These are phyloP conservation scores for Physcomitrium patens DNA, from an alignment of 225 moss, liverwort and hornwort species.

Conservation along the genomic window DNA sequence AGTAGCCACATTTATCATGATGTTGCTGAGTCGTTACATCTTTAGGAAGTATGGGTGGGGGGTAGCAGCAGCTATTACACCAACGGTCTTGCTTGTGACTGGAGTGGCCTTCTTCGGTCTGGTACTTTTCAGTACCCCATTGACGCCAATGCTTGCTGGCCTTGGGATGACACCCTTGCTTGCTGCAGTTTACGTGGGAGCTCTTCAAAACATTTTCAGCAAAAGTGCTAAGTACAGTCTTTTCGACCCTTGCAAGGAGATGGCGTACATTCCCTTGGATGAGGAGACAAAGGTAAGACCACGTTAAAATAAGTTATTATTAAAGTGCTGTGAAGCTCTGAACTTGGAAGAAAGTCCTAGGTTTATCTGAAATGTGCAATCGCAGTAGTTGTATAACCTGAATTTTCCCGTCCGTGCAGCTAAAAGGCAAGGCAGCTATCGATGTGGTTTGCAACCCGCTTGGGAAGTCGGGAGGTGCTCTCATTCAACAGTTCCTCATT, in stretches of 20 bases:
- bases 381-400: background rate
- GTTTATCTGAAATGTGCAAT: background rate
- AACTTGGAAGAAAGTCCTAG: no score
- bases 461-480: conserved; percentile 99
- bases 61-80: conserved; percentile 93
- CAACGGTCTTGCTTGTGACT: conserved; percentile 86
- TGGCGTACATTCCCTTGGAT: conserved; percentile 98
- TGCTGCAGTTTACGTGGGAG: conserved; percentile 97
- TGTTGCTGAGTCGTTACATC: conserved; percentile 95
- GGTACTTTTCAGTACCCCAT: conserved; percentile 86
- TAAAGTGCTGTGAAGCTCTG: no score
- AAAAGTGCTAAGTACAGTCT: conserved; percentile 99
- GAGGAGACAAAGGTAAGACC: conserved; percentile 89
- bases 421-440: conserved; percentile 98
- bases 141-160: conserved; percentile 79
- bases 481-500: conserved; percentile 98
- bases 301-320: no score
- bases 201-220: conserved; percentile 97
- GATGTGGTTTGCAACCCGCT: conserved; percentile 99
- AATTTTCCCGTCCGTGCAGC: conserved; percentile 44
- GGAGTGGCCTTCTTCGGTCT: conserved; percentile 96
- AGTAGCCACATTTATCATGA: conserved; percentile 95
- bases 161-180: conserved; percentile 91
- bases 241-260: conserved; percentile 99
- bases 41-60: conserved; percentile 99